phyloP scores from a whole-genome alignment of 805 yeast genomes.

The Candida silvatica region DNA sequence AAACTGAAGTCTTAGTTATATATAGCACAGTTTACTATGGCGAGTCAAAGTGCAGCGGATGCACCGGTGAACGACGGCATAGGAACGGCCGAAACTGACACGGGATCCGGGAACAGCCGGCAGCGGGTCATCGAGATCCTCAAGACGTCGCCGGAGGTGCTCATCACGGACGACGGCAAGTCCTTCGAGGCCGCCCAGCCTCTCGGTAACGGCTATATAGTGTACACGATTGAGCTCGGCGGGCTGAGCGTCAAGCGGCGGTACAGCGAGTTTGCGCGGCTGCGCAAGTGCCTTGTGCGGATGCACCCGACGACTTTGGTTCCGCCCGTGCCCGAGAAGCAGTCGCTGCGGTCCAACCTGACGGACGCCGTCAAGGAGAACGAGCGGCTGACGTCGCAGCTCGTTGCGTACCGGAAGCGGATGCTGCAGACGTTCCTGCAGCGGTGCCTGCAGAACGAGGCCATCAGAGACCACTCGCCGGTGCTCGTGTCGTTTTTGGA shows the following conservation, averaged over 20 bases:
- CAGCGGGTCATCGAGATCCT: constrained; percentile 17
- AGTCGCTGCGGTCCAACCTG: constrained; percentile 37
- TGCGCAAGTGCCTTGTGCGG: constrained; percentile 62
- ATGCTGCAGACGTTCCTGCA: constrained; percentile 71
- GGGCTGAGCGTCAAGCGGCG: constrained; percentile 64
- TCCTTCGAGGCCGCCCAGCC: constrained; percentile 71
- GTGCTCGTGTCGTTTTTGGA: constrained; percentile 77
- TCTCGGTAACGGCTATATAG: constrained; percentile 44
- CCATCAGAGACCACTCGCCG: constrained; percentile 48
- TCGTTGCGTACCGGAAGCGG: constrained; percentile 58
- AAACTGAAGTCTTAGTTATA: too few relatives aligned
- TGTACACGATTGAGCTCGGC: constrained; percentile 69
- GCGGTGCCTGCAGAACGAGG: constrained; percentile 53
- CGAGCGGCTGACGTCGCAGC: constrained; percentile 7
- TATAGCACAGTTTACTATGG: background rate
- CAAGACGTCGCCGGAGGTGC: constrained; percentile 8
- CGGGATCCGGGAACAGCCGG: constrained; percentile 3
- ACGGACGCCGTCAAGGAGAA: constrained; percentile 12
- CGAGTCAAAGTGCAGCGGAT: background rate
- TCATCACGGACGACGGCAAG: constrained; percentile 76
- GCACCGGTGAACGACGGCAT: background rate
- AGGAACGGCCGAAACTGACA: constrained; percentile 11
- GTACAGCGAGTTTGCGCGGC: constrained; percentile 85
- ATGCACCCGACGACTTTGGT: constrained; percentile 74
- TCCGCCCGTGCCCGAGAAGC: constrained; percentile 93